Evolutionary conservation across 306 rosid species (phyloP).

Genomic region (Heteromeles arbutifolia): DNA sequence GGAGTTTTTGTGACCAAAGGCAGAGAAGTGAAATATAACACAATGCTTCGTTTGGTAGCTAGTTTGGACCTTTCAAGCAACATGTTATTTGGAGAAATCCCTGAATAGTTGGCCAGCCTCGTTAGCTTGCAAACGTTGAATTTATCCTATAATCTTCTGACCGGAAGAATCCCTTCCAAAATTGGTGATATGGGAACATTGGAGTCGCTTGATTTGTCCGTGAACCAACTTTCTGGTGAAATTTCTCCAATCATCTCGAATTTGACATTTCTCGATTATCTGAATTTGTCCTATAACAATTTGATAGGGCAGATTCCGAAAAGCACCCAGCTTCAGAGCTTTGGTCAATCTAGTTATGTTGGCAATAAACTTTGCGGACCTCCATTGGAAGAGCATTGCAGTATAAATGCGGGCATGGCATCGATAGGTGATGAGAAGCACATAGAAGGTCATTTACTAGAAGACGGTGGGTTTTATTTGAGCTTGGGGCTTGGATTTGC

Average conservation of each 20-base stretch:
- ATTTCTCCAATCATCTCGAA: not conserved
- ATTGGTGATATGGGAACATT: not conserved
- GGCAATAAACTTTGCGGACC: not conserved
- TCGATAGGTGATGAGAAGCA: not conserved
- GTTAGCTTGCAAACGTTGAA: not conserved
- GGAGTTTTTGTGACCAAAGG: not conserved
- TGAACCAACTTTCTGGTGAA: not conserved
- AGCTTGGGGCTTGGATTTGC: slow-evolving; percentile 5
- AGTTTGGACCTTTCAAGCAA: not conserved
- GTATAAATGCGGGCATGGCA: not conserved
- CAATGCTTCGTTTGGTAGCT: rapidly evolving
- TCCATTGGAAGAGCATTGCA: not conserved
- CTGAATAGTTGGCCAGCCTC: not conserved
- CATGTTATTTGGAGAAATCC: not conserved
- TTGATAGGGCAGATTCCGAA: not conserved
- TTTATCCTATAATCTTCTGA: not conserved
- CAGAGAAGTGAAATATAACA: not conserved
- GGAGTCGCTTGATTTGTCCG: slow-evolving; percentile 6
- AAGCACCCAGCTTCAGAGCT: slow-evolving; percentile 2
- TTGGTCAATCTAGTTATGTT: not conserved
- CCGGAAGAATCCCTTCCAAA: not conserved
- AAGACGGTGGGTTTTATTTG: not conserved
- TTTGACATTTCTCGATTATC: not conserved
- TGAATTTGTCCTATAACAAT: slow-evolving; percentile 12
- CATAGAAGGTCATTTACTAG: slow-evolving; percentile 7